These are phyloP conservation scores for Selenicereus undatus DNA, from an alignment of 148 eudicot species.

Conservation along the genomic window DNA sequence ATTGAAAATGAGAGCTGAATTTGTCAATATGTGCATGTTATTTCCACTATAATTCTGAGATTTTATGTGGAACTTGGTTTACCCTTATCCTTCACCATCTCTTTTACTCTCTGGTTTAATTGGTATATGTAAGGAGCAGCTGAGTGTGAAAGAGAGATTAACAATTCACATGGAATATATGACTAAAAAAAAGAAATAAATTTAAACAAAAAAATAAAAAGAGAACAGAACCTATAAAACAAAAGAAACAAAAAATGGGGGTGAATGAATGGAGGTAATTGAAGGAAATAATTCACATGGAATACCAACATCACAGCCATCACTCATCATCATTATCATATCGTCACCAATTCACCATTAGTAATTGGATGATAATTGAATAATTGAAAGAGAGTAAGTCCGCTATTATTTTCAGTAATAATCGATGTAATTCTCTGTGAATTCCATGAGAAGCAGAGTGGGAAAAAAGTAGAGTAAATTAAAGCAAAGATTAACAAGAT, in stretches of 20 bases:
- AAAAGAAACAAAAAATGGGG: no score
- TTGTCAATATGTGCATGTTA: conserved; percentile 15
- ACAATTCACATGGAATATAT: neutral
- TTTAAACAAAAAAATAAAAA: no score
- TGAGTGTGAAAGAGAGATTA: neutral
- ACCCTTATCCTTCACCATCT: neutral
- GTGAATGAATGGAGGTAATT: neutral
- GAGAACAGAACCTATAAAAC: no score
- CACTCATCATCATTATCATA: no score
- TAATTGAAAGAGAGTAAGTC: conserved; percentile 18
- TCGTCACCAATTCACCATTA: no score
- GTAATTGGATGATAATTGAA: no score
- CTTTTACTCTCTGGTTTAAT: neutral
- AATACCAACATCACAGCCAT: no score
- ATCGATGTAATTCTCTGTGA: conserved; percentile 6
- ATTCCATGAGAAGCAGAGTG: neutral
- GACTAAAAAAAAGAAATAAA: neutral
- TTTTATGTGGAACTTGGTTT: conserved; percentile 2
- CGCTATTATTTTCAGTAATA: conserved; percentile 21
- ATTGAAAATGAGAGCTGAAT: no score
- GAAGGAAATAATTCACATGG: no score
- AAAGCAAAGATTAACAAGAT: neutral
- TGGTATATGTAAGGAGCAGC: neutral
- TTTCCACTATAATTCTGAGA: conserved; percentile 46
- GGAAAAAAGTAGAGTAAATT: conserved; percentile 10